phyloP scores from a whole-genome alignment of 805 yeast species.

The Groenewaldozyma salmanticensis region DNA sequence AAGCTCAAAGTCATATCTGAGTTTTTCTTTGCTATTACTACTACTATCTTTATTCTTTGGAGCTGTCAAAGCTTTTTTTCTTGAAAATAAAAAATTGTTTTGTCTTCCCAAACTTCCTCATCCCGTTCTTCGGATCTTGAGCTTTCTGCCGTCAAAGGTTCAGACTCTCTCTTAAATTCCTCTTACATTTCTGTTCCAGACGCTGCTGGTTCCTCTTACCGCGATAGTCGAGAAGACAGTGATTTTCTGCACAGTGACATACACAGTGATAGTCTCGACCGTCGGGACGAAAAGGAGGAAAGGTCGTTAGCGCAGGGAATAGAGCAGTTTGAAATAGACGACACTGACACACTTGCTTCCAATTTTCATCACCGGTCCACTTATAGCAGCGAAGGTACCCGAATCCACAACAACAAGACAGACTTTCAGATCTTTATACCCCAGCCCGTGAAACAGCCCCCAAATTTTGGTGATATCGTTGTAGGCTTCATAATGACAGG shows the following conservation, averaged over 20 bases:
- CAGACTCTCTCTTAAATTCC: neutral
- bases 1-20: too few relatives aligned
- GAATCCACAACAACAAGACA: neutral
- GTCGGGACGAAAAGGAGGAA: constrained; percentile 1
- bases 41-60: too few relatives aligned
- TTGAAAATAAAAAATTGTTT: constrained; percentile 1
- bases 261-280: neutral
- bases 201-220: too few relatives aligned
- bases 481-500: constrained; percentile 19
- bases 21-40: too few relatives aligned
- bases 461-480: constrained; percentile 16
- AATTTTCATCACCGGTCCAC: neutral
- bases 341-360: constrained; percentile 1
- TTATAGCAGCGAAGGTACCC: neutral
- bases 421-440: constrained; percentile 12
- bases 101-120: neutral
- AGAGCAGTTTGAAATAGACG: constrained; percentile 7
- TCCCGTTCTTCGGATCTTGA: constrained; percentile 4
- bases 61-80: too few relatives aligned
- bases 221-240: too few relatives aligned
- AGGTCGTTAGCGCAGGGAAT: neutral
- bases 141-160: constrained; percentile 1
- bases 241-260: too few relatives aligned
- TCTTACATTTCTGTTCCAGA: too few relatives aligned
- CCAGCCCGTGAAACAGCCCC: constrained; percentile 13